Percentiles rank a stretch among this genome's conserved stretches.
These are phyloP conservation scores for Garcia nutans DNA, from an alignment of 345 rosid genomes.

Conservation along the genomic window DNA sequence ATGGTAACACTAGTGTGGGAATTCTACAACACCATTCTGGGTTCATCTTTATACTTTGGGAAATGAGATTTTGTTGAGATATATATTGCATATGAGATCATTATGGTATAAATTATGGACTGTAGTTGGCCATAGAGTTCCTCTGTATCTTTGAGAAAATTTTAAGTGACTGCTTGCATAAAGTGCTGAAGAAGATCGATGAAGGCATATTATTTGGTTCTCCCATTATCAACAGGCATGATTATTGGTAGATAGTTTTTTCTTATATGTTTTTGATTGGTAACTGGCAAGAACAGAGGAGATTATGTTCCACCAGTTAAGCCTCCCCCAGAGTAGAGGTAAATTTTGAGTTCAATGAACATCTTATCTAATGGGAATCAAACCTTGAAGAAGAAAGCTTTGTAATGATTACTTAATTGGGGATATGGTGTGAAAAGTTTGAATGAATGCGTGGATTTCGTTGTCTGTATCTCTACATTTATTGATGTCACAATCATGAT, in stretches of 20 bases:
- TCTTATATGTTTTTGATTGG: neutral
- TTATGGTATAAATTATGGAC: neutral
- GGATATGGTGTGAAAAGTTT: conserved; percentile 7
- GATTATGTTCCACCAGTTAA: neutral
- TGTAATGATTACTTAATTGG: neutral
- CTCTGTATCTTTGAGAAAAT: neutral
- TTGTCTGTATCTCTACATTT: neutral
- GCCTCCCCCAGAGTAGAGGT: neutral
- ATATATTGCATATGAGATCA: neutral
- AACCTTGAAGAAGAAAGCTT: neutral
- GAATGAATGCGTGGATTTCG: neutral
- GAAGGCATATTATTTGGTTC: neutral
- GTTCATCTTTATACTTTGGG: neutral
- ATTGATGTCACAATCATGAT: neutral
- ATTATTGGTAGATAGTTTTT: neutral
- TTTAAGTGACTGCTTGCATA: neutral
- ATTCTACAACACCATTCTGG: neutral
- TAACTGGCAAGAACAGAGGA: neutral
- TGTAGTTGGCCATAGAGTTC: neutral
- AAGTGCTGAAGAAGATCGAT: neutral
- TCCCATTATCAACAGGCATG: neutral
- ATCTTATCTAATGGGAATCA: conserved; percentile 16
- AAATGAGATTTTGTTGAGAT: neutral
- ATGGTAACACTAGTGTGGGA: neutral
- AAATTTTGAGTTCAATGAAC: too few species aligned